Evolutionary conservation across 2,329 filamentous ascomycete genomes (phyloP).

Genomic region (Verticillium zaregamsianum): DNA sequence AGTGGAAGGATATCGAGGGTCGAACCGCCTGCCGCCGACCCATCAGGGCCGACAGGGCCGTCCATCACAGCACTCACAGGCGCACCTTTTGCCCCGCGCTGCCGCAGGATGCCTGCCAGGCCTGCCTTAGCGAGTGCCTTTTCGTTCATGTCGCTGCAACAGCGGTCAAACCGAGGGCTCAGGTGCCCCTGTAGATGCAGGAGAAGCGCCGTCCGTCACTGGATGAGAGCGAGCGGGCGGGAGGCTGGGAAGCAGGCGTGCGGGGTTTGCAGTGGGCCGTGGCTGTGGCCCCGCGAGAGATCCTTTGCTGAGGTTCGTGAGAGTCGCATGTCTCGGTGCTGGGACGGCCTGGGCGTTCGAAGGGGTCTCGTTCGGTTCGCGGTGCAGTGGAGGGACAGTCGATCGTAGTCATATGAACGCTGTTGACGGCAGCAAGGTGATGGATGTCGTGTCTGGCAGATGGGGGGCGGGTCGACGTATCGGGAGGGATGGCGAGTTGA

Average conservation of each 20-base stretch:
- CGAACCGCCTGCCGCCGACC: background rate
- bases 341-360: background rate
- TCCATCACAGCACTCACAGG: background rate
- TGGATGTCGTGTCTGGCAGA: background rate
- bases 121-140: background rate
- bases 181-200: background rate
- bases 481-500: background rate
- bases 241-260: background rate
- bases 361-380: background rate
- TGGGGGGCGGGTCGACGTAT: background rate
- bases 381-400: background rate
- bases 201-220: background rate
- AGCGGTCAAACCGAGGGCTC: background rate
- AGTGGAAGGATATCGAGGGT: background rate
- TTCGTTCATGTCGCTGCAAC: background rate
- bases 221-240: background rate
- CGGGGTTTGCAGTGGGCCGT: background rate
- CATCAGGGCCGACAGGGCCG: background rate
- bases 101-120: background rate
- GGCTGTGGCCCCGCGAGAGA: background rate
- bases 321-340: background rate
- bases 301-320: background rate
- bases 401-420: background rate
- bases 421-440: background rate
- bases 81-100: background rate